Percentiles rank a stretch among this genome's conserved stretches.
Conservation (phyloP, 2,329 filamentous ascomycete genomes). For the Eurotiales sp. region DNA sequence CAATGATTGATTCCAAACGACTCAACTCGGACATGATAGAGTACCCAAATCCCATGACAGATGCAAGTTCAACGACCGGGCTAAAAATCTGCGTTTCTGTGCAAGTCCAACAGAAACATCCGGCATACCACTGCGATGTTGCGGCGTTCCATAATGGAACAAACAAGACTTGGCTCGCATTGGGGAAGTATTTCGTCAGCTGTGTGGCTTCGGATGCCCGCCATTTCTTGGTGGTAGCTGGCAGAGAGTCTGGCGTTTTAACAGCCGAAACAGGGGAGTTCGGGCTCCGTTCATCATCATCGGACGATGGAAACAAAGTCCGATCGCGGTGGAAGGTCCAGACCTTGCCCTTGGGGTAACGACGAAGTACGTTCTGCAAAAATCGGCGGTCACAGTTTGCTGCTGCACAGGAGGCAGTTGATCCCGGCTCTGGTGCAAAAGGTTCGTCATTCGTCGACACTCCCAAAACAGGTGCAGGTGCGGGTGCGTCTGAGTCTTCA, state of each 20-base stretch:
- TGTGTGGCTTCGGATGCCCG: constrained; percentile 35
- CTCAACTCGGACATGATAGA: constrained; percentile 43
- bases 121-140: constrained; percentile 45
- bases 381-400: constrained; percentile 31
- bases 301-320: constrained; percentile 42
- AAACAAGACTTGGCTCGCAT: constrained; percentile 47
- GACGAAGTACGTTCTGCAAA: constrained; percentile 34
- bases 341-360: constrained; percentile 47
- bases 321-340: constrained; percentile 48
- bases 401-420: constrained; percentile 24
- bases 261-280: constrained; percentile 12
- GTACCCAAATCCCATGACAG: constrained; percentile 39
- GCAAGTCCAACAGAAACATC: constrained; percentile 44
- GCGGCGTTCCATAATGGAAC: constrained; percentile 51
- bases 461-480: constrained; percentile 31
- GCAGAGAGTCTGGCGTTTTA: constrained; percentile 20
- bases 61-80: constrained; percentile 36
- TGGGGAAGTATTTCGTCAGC: constrained; percentile 45
- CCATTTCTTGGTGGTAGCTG: constrained; percentile 24
- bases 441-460: constrained; percentile 35
- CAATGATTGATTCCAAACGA: constrained; percentile 40
- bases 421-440: constrained; percentile 30
- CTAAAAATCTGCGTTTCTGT: constrained; percentile 34
- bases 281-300: constrained; percentile 35
- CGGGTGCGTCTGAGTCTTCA: constrained; percentile 25